Conservation (phyloP, 2,329 filamentous ascomycete genomes). For the Colletotrichum sp. region DNA sequence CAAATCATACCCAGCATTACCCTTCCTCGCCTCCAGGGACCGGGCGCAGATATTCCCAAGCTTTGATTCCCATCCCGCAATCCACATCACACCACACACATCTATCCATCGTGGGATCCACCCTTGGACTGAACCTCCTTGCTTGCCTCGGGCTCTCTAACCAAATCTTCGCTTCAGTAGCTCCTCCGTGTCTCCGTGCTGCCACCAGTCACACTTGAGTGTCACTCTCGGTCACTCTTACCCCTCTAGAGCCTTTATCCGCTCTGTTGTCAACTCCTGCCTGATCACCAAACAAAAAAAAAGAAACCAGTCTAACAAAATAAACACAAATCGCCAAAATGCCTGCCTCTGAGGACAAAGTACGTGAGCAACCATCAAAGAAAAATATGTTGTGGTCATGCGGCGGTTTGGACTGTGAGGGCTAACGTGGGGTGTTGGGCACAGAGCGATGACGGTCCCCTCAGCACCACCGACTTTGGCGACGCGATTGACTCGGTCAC, state of each 20-base stretch:
- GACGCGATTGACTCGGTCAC: slow-evolving; percentile 80
- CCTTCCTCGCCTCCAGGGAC: background rate
- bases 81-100: background rate
- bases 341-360: slow-evolving; percentile 34
- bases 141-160: slow-evolving; percentile 6
- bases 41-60: slow-evolving; percentile 7
- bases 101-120: slow-evolving; percentile 18
- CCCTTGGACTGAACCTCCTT: slow-evolving; percentile 7
- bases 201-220: background rate
- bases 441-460: slow-evolving; percentile 26
- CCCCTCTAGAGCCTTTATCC: slow-evolving; percentile 1
- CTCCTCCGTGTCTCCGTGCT: slow-evolving; percentile 12
- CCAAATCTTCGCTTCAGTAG: slow-evolving; percentile 11
- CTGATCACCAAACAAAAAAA: background rate
- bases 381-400: slow-evolving; percentile 29
- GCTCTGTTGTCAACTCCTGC: background rate
- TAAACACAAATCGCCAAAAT: slow-evolving; percentile 9
- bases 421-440: slow-evolving; percentile 13
- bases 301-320: background rate
- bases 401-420: slow-evolving; percentile 21
- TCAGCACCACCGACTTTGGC: slow-evolving; percentile 53
- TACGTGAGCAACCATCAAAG: slow-evolving; percentile 27
- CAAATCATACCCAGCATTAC: background rate
- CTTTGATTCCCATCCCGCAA: background rate
- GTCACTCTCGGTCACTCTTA: background rate